Evolutionary conservation across 2,329 filamentous ascomycete species (phyloP), one percentile per base, ranked within the genome.

Genomic region (Colletotrichum lini): DNA sequence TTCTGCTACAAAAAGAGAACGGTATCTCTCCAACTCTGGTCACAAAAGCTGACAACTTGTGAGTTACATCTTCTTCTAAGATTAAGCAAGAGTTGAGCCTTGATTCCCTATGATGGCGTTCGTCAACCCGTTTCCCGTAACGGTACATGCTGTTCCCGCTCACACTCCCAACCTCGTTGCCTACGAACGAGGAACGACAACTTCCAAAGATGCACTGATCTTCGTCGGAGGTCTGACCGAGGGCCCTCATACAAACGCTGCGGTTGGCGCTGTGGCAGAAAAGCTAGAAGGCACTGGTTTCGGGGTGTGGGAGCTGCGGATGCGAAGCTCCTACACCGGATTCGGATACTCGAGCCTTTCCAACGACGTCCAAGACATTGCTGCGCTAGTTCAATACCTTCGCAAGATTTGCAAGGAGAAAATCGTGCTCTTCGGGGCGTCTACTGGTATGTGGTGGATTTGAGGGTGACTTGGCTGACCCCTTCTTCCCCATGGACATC

Each of bases 161-260:
- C 10, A 57, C 8, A 7, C 23, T 9, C 53, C 53, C 6, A 57
- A 57, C 35, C 53, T 57, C 18, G 6, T 57, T 4, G 53, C 35
- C n/a, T 57, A 57, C 35, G 35, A 42, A 42, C 30, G 35, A 23
- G 53, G 53, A 57, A 35, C 4, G 12, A 3, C 53, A 8, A 12
- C 18, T 57, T 21, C 10, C 6, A 40, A 21, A 16, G 23, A 57
- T 15, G 53, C 35, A 7, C 35, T 42, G n/a, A n/a, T 57, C 35
- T 57, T 42, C n/a, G 21, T 57, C 35, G 35, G 53, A 35, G 50
- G 26, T 30, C 21, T 95, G 15, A 87, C 87, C 44, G 92, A 94
- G 79, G 91, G 91, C 2, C 88, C 92, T 68, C 88, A 92, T 72
- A 90, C 89, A 0, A 86, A 92, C 12, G 82, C 85, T 0, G 93